Conservation (phyloP, 2,329 filamentous ascomycete species). For the Elsinoe fawcettii region DNA sequence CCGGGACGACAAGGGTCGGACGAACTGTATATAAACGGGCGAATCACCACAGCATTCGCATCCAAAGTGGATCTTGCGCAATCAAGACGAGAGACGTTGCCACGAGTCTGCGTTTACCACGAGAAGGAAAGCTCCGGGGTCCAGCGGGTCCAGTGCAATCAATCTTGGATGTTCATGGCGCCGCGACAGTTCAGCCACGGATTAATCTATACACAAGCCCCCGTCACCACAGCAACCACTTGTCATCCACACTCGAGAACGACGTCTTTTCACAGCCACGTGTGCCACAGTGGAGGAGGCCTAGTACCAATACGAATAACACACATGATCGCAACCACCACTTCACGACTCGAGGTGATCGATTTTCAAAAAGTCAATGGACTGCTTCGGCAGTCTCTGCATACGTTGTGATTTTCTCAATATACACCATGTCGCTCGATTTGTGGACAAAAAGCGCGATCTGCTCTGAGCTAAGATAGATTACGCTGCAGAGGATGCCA, state of each 20-base stretch:
- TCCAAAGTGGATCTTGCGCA: slow-evolving; percentile 5
- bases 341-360: not conserved
- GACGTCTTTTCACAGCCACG: not conserved
- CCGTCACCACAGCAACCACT: slow-evolving; percentile 10
- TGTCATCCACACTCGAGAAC: not conserved
- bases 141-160: not conserved
- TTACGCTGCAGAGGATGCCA: slow-evolving; percentile 3
- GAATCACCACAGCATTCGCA: not conserved
- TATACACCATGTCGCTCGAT: slow-evolving; percentile 1
- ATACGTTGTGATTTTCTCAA: not conserved
- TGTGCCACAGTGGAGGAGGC: not conserved
- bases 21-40: not conserved
- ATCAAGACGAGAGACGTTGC: slow-evolving; percentile 5
- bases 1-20: not conserved
- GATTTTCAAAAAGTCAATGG: not conserved
- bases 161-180: slow-evolving; percentile 1
- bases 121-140: slow-evolving; percentile 1
- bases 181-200: not conserved
- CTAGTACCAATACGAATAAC: not conserved
- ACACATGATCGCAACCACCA: not conserved
- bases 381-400: not conserved
- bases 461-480: not conserved
- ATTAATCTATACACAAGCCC: slow-evolving; percentile 12
- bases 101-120: slow-evolving; percentile 8
- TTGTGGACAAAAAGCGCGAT: not conserved